These are phyloP conservation scores for Thelonectria blattea DNA, from an alignment of 2,329 filamentous ascomycete genomes.

Conservation along the genomic window DNA sequence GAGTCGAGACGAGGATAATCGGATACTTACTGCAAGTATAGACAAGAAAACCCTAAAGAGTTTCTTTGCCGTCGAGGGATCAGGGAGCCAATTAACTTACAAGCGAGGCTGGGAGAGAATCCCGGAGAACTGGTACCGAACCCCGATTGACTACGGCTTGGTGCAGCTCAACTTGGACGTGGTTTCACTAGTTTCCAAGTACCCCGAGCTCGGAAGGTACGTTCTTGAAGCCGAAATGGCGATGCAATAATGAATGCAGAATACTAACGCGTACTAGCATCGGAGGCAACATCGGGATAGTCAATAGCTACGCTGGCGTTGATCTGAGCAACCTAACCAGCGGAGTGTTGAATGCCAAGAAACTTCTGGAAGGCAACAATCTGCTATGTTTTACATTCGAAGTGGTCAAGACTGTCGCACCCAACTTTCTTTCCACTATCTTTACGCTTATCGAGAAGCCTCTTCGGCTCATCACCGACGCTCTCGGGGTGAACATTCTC, in stretches of 20 bases:
- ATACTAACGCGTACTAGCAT: conserved; percentile 40
- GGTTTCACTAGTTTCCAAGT: conserved; percentile 42
- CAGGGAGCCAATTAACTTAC: conserved; percentile 48
- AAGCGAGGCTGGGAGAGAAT: conserved; percentile 55
- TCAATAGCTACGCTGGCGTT: conserved; percentile 56
- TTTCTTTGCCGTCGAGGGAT: conserved; percentile 53
- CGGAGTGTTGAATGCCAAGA: conserved; percentile 50
- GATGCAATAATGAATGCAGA: background rate
- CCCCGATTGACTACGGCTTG: conserved; percentile 51
- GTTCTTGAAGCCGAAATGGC: background rate
- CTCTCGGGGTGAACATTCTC: conserved; percentile 7
- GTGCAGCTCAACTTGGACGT: conserved; percentile 47
- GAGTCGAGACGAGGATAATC: background rate
- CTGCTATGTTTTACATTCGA: conserved; percentile 48
- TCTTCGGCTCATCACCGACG: conserved; percentile 13
- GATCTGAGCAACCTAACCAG: conserved; percentile 50
- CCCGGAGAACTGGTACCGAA: conserved; percentile 56
- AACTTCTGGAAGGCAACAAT: conserved; percentile 53
- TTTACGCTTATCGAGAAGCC: conserved; percentile 13
- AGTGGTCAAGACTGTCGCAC: conserved; percentile 41
- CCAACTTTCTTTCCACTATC: conserved; percentile 17
- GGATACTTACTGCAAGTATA: background rate
- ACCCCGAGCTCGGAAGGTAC: conserved; percentile 44
- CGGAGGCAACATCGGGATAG: conserved; percentile 57
- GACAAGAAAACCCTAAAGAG: conserved; percentile 48